Evolutionary conservation across 2,329 filamentous ascomycete species (phyloP), one percentile per base, ranked within the genome.

Genomic region (Thielaviopsis euricoi): DNA sequence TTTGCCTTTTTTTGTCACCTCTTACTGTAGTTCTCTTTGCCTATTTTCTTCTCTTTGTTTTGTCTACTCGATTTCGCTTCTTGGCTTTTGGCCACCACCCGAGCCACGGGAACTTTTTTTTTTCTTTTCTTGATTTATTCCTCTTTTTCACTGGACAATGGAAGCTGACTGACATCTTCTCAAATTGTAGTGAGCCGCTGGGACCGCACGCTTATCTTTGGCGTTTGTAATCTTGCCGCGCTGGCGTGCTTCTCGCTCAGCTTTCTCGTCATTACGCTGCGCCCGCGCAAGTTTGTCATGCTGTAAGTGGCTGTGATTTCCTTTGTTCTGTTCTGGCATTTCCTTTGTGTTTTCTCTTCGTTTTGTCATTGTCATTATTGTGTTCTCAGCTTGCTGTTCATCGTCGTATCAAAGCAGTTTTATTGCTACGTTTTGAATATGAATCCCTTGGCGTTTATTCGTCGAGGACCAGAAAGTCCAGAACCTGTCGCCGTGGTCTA

Each of bases 181-280:
- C 63, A 63, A 62, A 61, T 66, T 66, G 67, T 72, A 97, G 93
- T 98, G 75, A 95, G 89, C 74, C 82, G 91, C 74, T 97, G 91
- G 93, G 93, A 98, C 73, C 87, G 91, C 59, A 75, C 97, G 68
- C 78, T 98, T 69, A 81, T 97, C 66, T 98, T 98, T 72, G 85
- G 81, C 63, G 89, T 85, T 67, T 94, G 91, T 75, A 95, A 95
- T 72, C 71, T 95, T 65, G 89, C 86, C 61, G 89, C 93, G 62
- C 77, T 89, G 63, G 88, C 87, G 64, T 91, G 94, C 76, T 97
- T 98, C 74, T 85, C 85, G 65, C 76, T 97, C 59, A 58, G 59
- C 50, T 91, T 95, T 73, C 90, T 90, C 57, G 78, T 90, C 61
- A 78, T 96, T 64, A 79, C 87, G 64, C 71, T 89, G 63, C 83